Base-by-base conservation (phyloP, 2,329 filamentous ascomycete genomes). In the Talaromyces sp. region DNA sequence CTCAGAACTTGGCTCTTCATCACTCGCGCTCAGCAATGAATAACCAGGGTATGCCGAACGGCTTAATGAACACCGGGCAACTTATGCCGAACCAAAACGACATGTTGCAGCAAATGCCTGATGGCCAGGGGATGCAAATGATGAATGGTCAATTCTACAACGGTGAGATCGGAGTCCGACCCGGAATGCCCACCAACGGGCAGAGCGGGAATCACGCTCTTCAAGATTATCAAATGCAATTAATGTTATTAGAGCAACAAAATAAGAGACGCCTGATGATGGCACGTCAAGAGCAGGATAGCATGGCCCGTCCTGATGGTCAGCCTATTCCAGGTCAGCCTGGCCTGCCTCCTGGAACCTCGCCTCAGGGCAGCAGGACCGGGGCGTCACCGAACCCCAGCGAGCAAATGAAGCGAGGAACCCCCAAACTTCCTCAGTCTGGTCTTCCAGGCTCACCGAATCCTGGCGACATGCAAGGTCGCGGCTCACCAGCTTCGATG, bases 1-100 rank as follows among this genome's bases (percentile, higher is more conserved):
- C 90, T 73, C 87, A 91, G 77, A 90, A 87, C 76, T 84, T 96
- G 73, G 86, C 89, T 77, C 87, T 92, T 77, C 89, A 93, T 76
- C 89, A 93, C 71, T 71, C 73, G 74, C 89, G 89, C 76, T 78
- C 88, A 90, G 82, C 81, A 76, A 89, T 95, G 83, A 88, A 89
- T 73, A 89, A 87, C 75, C 90, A 91, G 81, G 85, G 86, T 75
- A 89, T 93, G 84, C 86, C 86, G 67, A 91, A 86, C 89, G 81
- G 83, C 75, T 83, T 86, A 77, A 81, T 81, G 77, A 85, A 82
- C 77, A 85, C 69, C 64, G 87, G 85, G 66, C 43, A 46, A 46
- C 74, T 79, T 57, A 89, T 91, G 69, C 86, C 86, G 66, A 85
- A 84, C 62, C 90, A 95, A 79, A 88, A 88, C 66, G 95, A 92